These are phyloP conservation scores for Backusella sp. DNA, from an alignment of 192 early-diverging fungal species.

Conservation along the genomic window DNA sequence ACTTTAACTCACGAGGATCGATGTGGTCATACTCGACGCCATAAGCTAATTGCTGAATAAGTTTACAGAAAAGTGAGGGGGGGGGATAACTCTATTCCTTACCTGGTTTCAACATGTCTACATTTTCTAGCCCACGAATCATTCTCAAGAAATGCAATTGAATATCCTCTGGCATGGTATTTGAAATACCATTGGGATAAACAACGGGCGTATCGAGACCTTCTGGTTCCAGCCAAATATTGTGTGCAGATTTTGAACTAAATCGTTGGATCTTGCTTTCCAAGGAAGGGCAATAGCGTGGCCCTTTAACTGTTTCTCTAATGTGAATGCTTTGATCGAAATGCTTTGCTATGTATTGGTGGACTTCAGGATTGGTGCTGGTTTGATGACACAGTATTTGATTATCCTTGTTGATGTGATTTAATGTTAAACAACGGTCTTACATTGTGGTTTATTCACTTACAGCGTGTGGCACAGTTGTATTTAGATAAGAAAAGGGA, in stretches of 20 bases:
- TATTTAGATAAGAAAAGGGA: conserved; percentile 78
- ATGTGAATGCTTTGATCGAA: conserved; percentile 81
- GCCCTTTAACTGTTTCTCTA: conserved; percentile 79
- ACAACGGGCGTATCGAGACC: conserved; percentile 66
- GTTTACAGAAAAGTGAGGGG: not conserved
- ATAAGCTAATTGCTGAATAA: conserved; percentile 46
- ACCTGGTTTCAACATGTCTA: conserved; percentile 67
- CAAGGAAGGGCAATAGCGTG: conserved; percentile 80
- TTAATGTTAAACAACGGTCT: no score
- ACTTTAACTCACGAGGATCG: conserved; percentile 76
- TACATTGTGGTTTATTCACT: not conserved
- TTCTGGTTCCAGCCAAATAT: conserved; percentile 83
- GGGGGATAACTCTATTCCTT: not conserved
- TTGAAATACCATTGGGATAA: conserved; percentile 86
- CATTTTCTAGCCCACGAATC: conserved; percentile 75
- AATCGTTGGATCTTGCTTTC: conserved; percentile 82
- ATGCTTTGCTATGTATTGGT: conserved; percentile 68
- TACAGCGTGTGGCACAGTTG: conserved; percentile 62
- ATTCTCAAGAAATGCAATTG: conserved; percentile 68
- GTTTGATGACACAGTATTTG: conserved; percentile 80
- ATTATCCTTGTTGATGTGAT: conserved; percentile 30
- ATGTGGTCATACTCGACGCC: conserved; percentile 88
- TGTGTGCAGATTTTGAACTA: conserved; percentile 59
- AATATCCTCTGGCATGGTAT: conserved; percentile 77
- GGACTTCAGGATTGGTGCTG: conserved; percentile 63